Evolutionary conservation across 2,329 filamentous ascomycete genomes (phyloP), one percentile per base, ranked within the genome.

Genomic region (Pseudodiploospora longispora): DNA sequence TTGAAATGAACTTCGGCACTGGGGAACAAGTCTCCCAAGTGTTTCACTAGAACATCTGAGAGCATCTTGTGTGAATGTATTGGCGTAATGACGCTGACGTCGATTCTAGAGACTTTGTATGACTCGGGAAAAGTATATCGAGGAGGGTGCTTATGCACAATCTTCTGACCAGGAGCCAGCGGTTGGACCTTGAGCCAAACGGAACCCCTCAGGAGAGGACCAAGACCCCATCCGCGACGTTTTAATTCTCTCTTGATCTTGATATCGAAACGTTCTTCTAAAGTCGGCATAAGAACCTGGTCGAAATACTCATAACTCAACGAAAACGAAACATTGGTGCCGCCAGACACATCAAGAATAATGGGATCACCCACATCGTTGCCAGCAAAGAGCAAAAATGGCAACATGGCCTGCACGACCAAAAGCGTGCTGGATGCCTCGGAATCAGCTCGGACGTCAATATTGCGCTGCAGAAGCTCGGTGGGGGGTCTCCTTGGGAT

Each of bases 281-380:
- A 59, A 1, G 67, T 63, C 3, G 78, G 78, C 30, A 81, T 59
- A 1, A 83, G 64, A 1, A 82, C 72, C 52, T 82, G 78, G 52
- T 80, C 75, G 4, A 82, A 60, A 53, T 82, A 83, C 53, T 83
- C 78, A 47, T 69, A 80, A n/a, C 71, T 77, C 1, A 70, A 65
- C 1, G 77, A 78, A 53, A 70, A 78, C 7, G 67, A 63, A 3
- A 76, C 72, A 50, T 83, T 82, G 1, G 78, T 82, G 10, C 79
- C 78, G 5, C 78, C 78, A 2, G 69, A 66, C 6, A 83, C 70
- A 12, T 68, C 65, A 5, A 82, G 51, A 30, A 67, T 65, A 27
- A 80, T 61, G 2, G 70, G 67, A 28, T 70, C 63, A 6, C 53
- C 58, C n/a, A 48, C 55, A 6, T 64, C 61, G 47, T 68, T 66